These are phyloP conservation scores for Stygiomarasmius scandens DNA, from an alignment of 1,284 basidiomycete species.

Conservation along the genomic window DNA sequence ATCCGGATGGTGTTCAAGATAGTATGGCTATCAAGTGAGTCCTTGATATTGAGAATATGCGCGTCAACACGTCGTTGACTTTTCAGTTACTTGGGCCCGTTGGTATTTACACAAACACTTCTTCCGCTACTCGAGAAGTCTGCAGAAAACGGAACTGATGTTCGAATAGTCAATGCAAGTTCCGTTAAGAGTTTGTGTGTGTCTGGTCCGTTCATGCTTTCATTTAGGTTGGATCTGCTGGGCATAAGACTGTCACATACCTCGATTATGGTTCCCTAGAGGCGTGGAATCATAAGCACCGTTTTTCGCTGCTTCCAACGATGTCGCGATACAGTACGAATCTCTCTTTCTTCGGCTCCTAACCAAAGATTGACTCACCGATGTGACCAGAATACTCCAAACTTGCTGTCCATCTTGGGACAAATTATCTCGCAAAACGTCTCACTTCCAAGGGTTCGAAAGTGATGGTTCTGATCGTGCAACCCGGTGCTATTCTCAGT, in stretches of 20 bases:
- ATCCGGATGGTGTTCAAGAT: neutral
- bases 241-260: neutral
- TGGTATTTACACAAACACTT: neutral
- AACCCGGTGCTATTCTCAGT: constrained; percentile 9
- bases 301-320: neutral
- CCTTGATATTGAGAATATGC: neutral
- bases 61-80: no score
- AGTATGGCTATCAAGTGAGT: neutral
- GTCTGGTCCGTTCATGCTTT: neutral
- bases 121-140: constrained; percentile 2
- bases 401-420: constrained; percentile 1
- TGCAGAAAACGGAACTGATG: neutral
- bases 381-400: neutral
- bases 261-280: neutral
- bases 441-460: neutral
- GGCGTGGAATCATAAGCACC: constrained; percentile 1
- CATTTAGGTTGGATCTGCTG: constrained; percentile 4
- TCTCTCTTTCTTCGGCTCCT: neutral
- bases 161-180: constrained; percentile 6
- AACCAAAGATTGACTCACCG: neutral
- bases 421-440: neutral
- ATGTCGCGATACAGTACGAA: constrained; percentile 1
- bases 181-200: neutral
- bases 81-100: neutral
- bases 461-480: constrained; percentile 2